Percentiles rank a stretch among this genome's conserved stretches.
phyloP scores from a whole-genome alignment of 2,329 filamentous ascomycete genomes.

The Ceratocystis eucalypticola region DNA sequence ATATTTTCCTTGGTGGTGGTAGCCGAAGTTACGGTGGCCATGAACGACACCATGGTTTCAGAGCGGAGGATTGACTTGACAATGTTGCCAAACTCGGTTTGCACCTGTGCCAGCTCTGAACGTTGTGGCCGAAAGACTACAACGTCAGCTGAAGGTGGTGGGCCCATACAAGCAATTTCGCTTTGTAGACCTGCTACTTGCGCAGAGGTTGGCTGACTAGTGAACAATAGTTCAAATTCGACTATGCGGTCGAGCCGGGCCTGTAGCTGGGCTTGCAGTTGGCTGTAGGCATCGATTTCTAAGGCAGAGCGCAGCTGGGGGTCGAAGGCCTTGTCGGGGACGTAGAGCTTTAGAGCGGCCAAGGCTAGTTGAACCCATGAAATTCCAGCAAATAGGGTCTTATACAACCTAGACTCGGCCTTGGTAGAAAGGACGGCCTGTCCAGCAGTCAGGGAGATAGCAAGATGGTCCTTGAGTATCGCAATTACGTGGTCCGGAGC shows the following conservation, averaged over 20 bases:
- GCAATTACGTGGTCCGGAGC: conserved; percentile 16
- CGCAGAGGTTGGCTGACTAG: conserved; percentile 53
- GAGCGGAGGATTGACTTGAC: conserved; percentile 48
- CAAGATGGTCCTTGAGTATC: conserved; percentile 32
- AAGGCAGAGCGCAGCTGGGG: conserved; percentile 55
- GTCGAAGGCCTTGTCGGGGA: conserved; percentile 78
- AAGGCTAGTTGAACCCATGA: conserved; percentile 68
- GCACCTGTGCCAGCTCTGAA: conserved; percentile 57
- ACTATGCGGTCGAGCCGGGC: conserved; percentile 46
- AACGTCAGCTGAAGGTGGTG: conserved; percentile 48
- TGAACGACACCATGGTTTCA: conserved; percentile 25
- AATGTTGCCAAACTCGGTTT: conserved; percentile 71
- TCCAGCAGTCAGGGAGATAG: conserved; percentile 32
- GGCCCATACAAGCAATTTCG: conserved; percentile 50
- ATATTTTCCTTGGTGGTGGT: conserved; percentile 24
- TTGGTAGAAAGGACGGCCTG: conserved; percentile 27
- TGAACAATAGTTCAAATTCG: conserved; percentile 52
- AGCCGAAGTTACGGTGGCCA: neutral
- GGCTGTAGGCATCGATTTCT: conserved; percentile 44
- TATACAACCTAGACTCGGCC: conserved; percentile 23
- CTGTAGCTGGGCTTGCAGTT: conserved; percentile 42
- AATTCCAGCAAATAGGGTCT: conserved; percentile 30
- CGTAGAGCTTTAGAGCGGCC: conserved; percentile 62
- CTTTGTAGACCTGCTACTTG: conserved; percentile 49
- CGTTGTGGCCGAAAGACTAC: conserved; percentile 56